Base-by-base conservation (phyloP, 2,329 filamentous ascomycete genomes). In the Dactylellina cionopaga region DNA sequence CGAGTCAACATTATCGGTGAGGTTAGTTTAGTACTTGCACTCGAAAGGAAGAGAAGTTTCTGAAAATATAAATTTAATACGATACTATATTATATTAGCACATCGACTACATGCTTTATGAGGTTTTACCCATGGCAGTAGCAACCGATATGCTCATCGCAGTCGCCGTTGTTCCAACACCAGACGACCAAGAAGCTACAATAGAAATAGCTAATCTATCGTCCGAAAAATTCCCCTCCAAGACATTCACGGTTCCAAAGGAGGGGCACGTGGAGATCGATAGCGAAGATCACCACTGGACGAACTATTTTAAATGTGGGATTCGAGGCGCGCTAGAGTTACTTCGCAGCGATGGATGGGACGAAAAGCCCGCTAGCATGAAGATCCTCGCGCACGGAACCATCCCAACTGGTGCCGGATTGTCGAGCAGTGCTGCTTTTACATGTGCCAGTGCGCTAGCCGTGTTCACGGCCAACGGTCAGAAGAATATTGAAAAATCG, bases 1-100 rank as follows among this genome's bases (percentile, higher is more conserved):
- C 88, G 95, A 76, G 95, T 99, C 76, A 98, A 98, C 83, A 95
- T 99, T 79, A 97, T 99, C 79, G 95, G 95, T 80, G 95, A 99
- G 65, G 76, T 77, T 11, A 56, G 68, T 63, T 22, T 33, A 24
- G 3, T 22, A 1, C 2, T 17, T 3, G 31, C 25, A 1, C 11
- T 25, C n/a, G 4, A 17, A 6, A 2, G 9, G 7, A 17, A 10
- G 22, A 5, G 5, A 9, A 11, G 25, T 24, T 55, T 27, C 19
- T n/a, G 13, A 27, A 15, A 13, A 11, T 37, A 35, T 35, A 17
- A 17, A 43, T 27, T 15, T 27, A 13, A 7, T 2, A 35, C 24
- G 31, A n/a, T 9, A 19, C 19, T 22, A 31, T 22, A 24, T n/a
- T 17, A 24, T 5, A 29, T 37, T 47, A 77, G 85, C 95, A 99